Conservation (phyloP, 257 asterid genomes). For the Capsicum chinense region DNA sequence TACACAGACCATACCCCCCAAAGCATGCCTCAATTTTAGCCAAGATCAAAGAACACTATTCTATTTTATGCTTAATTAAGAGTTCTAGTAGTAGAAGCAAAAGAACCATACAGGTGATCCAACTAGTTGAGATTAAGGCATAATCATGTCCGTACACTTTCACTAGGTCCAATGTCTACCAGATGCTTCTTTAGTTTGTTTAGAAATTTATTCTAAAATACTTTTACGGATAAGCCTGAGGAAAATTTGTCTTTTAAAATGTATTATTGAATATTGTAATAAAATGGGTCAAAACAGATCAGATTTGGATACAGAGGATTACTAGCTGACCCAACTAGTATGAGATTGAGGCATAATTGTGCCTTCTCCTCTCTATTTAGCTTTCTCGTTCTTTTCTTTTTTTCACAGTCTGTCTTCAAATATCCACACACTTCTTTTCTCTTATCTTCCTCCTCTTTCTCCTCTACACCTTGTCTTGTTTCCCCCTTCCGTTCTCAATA, state of each 20-base stretch:
- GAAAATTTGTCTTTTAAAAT: background rate
- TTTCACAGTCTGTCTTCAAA: background rate
- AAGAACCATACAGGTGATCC: background rate
- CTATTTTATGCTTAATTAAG: background rate
- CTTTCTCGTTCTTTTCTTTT: background rate
- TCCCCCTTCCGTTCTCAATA: background rate
- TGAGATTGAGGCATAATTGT: background rate
- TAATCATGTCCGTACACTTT: background rate
- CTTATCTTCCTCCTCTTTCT: conserved; percentile 22
- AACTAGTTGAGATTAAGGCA: background rate
- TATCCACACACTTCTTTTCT: conserved; percentile 1
- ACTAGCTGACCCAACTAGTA: background rate
- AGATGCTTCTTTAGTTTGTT: background rate
- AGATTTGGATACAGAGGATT: background rate
- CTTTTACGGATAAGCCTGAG: background rate
- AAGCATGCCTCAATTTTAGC: conserved; percentile 18
- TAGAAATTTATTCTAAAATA: background rate
- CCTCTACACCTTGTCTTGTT: background rate
- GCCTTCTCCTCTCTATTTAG: background rate
- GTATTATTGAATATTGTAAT: background rate
- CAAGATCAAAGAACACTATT: background rate
- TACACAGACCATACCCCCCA: too few relatives aligned
- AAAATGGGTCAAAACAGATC: background rate
- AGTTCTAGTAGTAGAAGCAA: background rate
- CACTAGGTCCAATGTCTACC: background rate